phyloP scores from a whole-genome alignment of 257 asterid species.

The Solanum rostratum region DNA sequence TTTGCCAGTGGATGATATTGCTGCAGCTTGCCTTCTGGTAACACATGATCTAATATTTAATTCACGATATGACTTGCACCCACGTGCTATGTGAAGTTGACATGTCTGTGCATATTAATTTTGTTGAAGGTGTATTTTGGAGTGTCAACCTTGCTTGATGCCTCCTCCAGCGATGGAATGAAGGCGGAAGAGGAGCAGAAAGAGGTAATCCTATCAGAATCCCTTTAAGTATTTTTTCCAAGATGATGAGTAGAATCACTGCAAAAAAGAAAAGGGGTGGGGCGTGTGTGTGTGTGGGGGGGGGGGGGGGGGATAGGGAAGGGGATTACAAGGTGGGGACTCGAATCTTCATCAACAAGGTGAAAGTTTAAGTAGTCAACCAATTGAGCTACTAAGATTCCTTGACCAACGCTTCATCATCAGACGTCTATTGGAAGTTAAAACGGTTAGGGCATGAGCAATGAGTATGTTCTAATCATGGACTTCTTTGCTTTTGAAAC shows the following conservation, averaged over 20 bases:
- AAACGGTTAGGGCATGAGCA: background rate
- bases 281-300: no score
- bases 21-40: constrained; percentile 93
- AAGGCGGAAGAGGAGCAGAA: constrained; percentile 90
- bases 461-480: constrained; percentile 1
- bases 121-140: constrained; percentile 76
- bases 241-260: background rate
- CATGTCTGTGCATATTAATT: background rate
- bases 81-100: background rate
- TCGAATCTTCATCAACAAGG: background rate
- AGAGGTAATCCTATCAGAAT: constrained; percentile 43
- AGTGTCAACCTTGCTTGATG: constrained; percentile 78
- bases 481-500: constrained; percentile 1
- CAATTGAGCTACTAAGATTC: background rate
- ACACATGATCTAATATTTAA: background rate
- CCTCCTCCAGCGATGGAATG: constrained; percentile 65
- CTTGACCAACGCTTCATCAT: background rate
- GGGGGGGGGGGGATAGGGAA: background rate
- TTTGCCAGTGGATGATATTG: constrained; percentile 92
- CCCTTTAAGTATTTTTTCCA: background rate
- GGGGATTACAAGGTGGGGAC: background rate
- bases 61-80: background rate
- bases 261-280: no score
- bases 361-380: background rate
- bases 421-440: background rate